phyloP scores from a whole-genome alignment of 1,284 basidiomycete species.

The Garcileccinum viscosum region DNA sequence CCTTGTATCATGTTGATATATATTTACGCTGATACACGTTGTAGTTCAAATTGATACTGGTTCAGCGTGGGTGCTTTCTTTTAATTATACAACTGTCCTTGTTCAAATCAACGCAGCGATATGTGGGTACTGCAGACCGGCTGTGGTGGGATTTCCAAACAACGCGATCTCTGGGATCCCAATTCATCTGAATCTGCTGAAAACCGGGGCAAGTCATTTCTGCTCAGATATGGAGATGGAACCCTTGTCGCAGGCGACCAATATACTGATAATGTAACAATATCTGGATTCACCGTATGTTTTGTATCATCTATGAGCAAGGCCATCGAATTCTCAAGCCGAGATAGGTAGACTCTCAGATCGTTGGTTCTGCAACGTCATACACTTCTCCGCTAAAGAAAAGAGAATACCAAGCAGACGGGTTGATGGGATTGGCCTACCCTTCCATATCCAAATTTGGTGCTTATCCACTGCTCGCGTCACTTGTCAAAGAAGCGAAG shows the following conservation, averaged over 20 bases:
- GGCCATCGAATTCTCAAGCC: not conserved
- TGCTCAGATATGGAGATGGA: not conserved
- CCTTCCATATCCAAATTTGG: not conserved
- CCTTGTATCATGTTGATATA: not conserved
- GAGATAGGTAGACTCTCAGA: not conserved
- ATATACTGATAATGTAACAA: not conserved
- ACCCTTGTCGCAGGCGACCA: not conserved
- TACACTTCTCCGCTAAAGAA: not conserved
- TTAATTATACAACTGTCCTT: not conserved
- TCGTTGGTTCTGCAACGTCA: not conserved
- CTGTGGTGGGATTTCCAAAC: not conserved
- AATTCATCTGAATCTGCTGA: not conserved
- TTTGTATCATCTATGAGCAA: not conserved
- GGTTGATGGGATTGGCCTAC: not conserved
- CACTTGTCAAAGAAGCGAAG: not conserved
- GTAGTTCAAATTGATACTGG: not conserved
- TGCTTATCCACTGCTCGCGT: not conserved
- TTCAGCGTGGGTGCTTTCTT: not conserved
- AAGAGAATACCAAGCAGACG: not conserved
- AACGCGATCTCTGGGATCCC: not conserved
- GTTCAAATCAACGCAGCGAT: not conserved
- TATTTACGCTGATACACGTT: not conserved
- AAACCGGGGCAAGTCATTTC: not conserved
- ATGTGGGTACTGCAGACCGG: not conserved
- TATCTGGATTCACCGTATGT: not conserved